Evolutionary conservation across 345 rosid species (phyloP), one percentile per base, ranked within the genome.

Genomic region (Gossypium arboreum): DNA sequence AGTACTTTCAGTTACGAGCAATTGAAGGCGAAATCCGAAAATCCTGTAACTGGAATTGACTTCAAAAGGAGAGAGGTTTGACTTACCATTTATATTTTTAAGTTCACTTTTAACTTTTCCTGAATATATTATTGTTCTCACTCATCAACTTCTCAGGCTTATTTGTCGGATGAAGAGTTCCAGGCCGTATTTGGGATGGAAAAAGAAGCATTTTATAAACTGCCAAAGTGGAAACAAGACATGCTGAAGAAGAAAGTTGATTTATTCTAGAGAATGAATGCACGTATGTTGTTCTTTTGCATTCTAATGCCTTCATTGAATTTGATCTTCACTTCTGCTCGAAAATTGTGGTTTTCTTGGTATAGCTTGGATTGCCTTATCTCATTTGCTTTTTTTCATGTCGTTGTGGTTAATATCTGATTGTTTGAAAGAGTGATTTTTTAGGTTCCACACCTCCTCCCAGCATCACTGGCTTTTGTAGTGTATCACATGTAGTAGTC

Each of bases 201-300:
- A 65, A 96, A 92, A 84, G 97, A 85, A 77, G 90, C 82, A 76
- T 96, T 96, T 77, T 86, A 87, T 78, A 88, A 89, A 74, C 74
- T 89, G 81, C 99, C 99, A 5, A 89, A 86, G 79, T 96, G 99
- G 99, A 96, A 96, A 88, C 97, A 96, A 87, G 98, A 96, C 81
- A 80, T 92, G 77, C 92, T 77, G 74, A 96, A 96, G 88, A 93
- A 81, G 89, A 91, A 93, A 77, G 78, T 83, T 64, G 97, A 96
- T 79, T 79, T 96, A 79, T 90, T 95, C 81, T 95, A 87, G 86
- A 66, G 34, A 62, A 39, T 55, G 58, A 51, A 24, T 18, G 52
- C 58, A 71, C 78, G 63, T 62, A 57, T 74, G 73, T 43, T 51
- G 75, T 62, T 74, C 70, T 17, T 72, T 68, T 64, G 65, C 64